Conservation (phyloP, 192 early-diverging fungal species). For the Umbelopsis vinacea region DNA sequence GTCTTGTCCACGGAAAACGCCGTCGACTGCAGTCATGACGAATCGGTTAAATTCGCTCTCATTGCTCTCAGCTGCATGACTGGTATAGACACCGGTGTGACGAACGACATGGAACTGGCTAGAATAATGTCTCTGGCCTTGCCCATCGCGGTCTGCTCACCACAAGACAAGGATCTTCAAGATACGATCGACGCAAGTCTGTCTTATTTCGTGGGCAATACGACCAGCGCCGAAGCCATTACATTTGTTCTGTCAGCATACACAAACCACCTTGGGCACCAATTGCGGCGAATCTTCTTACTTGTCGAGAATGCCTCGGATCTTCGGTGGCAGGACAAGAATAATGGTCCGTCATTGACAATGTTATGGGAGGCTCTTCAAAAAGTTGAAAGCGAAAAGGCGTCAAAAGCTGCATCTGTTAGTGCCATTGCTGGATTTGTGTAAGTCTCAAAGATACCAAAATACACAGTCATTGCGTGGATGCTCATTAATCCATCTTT, state of each 20-base stretch:
- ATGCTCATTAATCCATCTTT: background rate
- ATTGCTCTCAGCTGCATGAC: conserved; percentile 11
- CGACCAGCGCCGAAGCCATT: conserved; percentile 29
- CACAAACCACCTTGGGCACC: conserved; percentile 5
- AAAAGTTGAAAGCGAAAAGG: background rate
- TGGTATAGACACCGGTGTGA: background rate
- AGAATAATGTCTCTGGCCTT: background rate
- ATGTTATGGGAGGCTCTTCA: conserved; percentile 21
- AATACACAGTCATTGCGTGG: too few species aligned
- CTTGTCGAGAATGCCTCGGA: conserved; percentile 34
- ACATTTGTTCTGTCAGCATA: conserved; percentile 12
- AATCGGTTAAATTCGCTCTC: background rate
- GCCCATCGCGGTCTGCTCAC: background rate
- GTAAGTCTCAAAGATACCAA: conserved; percentile 26
- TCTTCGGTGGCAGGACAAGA: conserved; percentile 25
- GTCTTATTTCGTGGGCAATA: conserved; percentile 31
- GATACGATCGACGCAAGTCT: conserved; percentile 33
- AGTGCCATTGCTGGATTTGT: conserved; percentile 32
- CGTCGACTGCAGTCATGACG: background rate
- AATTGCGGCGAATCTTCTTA: conserved; percentile 20
- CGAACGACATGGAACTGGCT: background rate
- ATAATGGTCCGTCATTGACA: conserved; percentile 18
- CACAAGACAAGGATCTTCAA: background rate
- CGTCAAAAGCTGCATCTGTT: background rate
- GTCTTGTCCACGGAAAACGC: background rate